Percentiles rank a stretch among this genome's conserved stretches.
Evolutionary conservation across 306 rosid genomes (phyloP).

Genomic region (Vicia villosa): DNA sequence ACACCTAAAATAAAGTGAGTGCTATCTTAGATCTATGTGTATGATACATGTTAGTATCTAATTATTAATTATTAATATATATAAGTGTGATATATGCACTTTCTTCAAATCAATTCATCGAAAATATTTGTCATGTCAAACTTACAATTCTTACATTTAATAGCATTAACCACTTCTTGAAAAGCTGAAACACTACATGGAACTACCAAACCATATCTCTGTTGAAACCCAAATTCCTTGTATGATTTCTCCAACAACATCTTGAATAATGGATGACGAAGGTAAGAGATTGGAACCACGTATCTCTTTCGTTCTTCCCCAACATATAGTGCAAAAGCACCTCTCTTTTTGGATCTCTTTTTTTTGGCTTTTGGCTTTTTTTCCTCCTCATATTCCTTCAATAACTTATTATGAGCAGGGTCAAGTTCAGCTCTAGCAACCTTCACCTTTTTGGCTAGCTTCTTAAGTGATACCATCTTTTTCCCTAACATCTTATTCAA

Average conservation of each 20-base stretch:
- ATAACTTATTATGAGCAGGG: conserved; percentile 42
- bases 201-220: conserved; percentile 66
- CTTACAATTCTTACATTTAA: conserved; percentile 63
- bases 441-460: conserved; percentile 60
- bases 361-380: conserved; percentile 13
- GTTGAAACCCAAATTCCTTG: conserved; percentile 78
- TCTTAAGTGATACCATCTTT: conserved; percentile 57
- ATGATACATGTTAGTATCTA: neutral
- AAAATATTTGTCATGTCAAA: conserved; percentile 67
- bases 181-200: conserved; percentile 79
- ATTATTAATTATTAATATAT: neutral
- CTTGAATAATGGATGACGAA: conserved; percentile 83
- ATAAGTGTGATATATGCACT: neutral
- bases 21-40: neutral
- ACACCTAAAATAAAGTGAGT: neutral
- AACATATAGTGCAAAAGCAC: conserved; percentile 70
- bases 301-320: conserved; percentile 75
- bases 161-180: conserved; percentile 59
- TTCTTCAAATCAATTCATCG: conserved; percentile 55
- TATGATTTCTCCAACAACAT: conserved; percentile 72
- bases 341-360: conserved; percentile 44
- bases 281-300: conserved; percentile 66
- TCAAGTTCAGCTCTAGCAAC: conserved; percentile 31
- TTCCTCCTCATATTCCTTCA: conserved; percentile 34
- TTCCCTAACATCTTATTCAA: conserved; percentile 53